Percentiles rank a stretch among this genome's conserved stretches.
phyloP scores from a whole-genome alignment of 148 eudicot genomes.

The Polygonum maritimum region DNA sequence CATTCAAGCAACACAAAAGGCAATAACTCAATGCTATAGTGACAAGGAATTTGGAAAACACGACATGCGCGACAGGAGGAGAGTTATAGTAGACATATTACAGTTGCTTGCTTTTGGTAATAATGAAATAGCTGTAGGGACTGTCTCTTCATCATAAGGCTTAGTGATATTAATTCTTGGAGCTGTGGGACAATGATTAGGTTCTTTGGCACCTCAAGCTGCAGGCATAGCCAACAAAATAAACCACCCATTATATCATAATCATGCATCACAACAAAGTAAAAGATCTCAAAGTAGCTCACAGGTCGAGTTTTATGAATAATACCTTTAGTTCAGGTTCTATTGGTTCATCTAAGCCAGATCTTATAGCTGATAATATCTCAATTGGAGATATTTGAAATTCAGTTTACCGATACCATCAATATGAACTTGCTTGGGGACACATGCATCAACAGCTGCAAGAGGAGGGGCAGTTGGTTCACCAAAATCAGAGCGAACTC shows the following conservation, averaged over 20 bases:
- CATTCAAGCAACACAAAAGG: slow-evolving; percentile 6
- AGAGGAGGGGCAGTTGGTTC: slow-evolving; percentile 88
- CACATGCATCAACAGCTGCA: slow-evolving; percentile 97
- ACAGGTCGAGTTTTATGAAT: slow-evolving; percentile 10
- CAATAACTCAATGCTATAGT: not conserved
- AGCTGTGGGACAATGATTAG: slow-evolving; percentile 54
- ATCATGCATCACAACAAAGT: not conserved
- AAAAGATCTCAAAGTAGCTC: not conserved
- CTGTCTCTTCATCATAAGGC: slow-evolving; percentile 51
- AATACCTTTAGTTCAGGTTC: slow-evolving; percentile 95
- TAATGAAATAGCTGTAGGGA: not conserved
- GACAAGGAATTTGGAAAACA: not conserved
- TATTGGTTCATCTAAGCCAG: slow-evolving; percentile 80
- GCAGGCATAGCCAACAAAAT: slow-evolving; percentile 22
- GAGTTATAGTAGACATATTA: not conserved
- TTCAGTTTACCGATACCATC: slow-evolving; percentile 69
- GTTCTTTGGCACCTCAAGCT: slow-evolving; percentile 98
- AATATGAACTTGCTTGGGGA: slow-evolving; percentile 71
- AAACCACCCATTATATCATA: not conserved
- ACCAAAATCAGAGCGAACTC: slow-evolving; percentile 89
- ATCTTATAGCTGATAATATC: slow-evolving; percentile 68
- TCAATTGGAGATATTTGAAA: slow-evolving; percentile 70
- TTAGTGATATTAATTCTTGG: slow-evolving; percentile 45
- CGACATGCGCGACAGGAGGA: not conserved
- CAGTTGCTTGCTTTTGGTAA: not conserved